Base-by-base conservation (phyloP, 805 yeast species). In the Scheffersomyces ergatensis region DNA sequence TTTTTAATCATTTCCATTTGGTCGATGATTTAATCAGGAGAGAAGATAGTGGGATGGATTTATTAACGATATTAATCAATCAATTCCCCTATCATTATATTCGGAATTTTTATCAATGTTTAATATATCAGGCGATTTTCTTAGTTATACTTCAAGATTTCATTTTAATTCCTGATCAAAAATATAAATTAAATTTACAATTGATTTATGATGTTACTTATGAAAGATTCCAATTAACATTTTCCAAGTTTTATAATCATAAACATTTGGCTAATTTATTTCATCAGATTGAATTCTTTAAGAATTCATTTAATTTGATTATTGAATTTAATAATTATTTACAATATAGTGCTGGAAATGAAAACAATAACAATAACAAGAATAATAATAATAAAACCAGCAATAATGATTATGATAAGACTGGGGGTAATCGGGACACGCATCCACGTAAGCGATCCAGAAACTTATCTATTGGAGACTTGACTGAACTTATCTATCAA, bases 1-100 rank as follows among this genome's bases (percentile, higher is more conserved):
- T 51, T 17, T 58, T 58, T 37, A 62, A 62, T 41, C 58, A 51
- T 35, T 60, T 57, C 35, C 26, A 38, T 24, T 36, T 38, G 17
- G 33, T 63, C 26, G 55, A 55, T 40, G 49, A 48, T 4, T 4
- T 19, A 11, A 7, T 21, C 21, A 9, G 9, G 9, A 7, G 9
- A 21, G 24, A 21, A 21, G 32, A 25, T 5, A 4, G 12, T 5
- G 14, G 14, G 4, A 4, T 21, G 8, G 33, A 45, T 37, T n/a
- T 58, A 17, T n/a, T 53, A 2, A 32, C 25, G 3, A 31, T 33
- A 3, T 18, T 58, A 5, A 15, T 40, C 3, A 29, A 44, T 11
- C 26, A 46, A 14, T 47, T 33, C 20, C 34, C 58, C 2, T 39
- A 21, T 15, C 30, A 39, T 33, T 51, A 42, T 14, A 20, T 59